Percentiles rank a stretch among this genome's conserved stretches.
Evolutionary conservation across 805 yeast genomes (phyloP).

Genomic region (Candida chilensis): DNA sequence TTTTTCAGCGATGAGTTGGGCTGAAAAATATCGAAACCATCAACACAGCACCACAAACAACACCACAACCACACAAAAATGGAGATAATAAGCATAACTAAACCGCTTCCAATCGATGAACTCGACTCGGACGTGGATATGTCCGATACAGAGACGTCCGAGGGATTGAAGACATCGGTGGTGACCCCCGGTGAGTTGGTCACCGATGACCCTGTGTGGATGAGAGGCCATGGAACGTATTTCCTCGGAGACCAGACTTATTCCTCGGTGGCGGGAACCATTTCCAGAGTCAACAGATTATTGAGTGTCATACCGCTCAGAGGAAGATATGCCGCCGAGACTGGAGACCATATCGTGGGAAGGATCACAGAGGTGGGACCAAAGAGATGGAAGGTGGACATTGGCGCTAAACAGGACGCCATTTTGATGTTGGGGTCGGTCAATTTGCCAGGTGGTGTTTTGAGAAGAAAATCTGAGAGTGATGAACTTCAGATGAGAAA

Average conservation of each 20-base stretch:
- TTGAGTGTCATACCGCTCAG: conserved; percentile 79
- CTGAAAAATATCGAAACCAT: conserved; percentile 4
- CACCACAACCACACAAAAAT: no score
- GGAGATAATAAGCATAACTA: conserved; percentile 26
- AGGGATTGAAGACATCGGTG: conserved; percentile 24
- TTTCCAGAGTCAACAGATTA: conserved; percentile 77
- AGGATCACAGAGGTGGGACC: conserved; percentile 90
- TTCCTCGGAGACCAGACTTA: conserved; percentile 65
- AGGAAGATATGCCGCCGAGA: conserved; percentile 86
- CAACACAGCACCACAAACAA: no score
- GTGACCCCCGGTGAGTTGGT: conserved; percentile 95
- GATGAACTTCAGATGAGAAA: conserved; percentile 96
- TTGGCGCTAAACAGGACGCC: conserved; percentile 92
- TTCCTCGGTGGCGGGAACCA: conserved; percentile 89
- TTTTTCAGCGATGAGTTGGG: conserved; percentile 2
- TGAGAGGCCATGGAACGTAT: conserved; percentile 98
- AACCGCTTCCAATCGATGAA: conserved; percentile 12
- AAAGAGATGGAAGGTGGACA: conserved; percentile 93
- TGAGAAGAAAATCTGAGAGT: conserved; percentile 87
- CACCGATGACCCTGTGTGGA: conserved; percentile 95
- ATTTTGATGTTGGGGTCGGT: conserved; percentile 90
- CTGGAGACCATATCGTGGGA: conserved; percentile 95
- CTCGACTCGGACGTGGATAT: conserved; percentile 30
- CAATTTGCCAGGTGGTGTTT: conserved; percentile 93
- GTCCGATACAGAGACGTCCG: conserved; percentile 20